Percentiles rank a stretch among this genome's conserved stretches.
phyloP scores from a whole-genome alignment of 2,329 filamentous ascomycete species.

The Sporothrix humicola region DNA sequence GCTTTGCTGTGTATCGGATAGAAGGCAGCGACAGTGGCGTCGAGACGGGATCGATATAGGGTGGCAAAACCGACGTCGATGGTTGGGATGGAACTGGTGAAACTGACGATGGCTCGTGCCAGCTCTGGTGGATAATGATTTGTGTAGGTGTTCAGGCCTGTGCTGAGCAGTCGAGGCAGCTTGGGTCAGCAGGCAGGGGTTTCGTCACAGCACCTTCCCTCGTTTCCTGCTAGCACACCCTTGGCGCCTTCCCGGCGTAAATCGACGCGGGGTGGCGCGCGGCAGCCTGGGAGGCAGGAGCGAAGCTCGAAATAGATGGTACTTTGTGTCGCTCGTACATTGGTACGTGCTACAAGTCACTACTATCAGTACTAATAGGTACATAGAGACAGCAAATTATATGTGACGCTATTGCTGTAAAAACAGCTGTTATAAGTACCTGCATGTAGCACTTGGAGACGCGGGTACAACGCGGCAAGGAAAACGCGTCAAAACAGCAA shows the following conservation, averaged over 20 bases:
- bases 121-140: conserved; percentile 5
- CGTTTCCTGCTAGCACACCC: not conserved
- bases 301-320: not conserved
- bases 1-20: not conserved
- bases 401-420: not conserved
- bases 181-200: conserved; percentile 4
- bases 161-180: not conserved
- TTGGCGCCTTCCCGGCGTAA: conserved; percentile 20
- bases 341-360: not conserved
- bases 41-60: conserved; percentile 1
- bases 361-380: not conserved
- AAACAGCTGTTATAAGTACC: not conserved
- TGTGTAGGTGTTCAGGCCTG: not conserved
- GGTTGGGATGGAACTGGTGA: not conserved
- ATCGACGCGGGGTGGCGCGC: conserved; percentile 31
- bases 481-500: conserved; percentile 22
- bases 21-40: not conserved
- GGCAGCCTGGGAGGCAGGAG: conserved; percentile 5
- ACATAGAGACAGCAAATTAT: not conserved
- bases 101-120: conserved; percentile 14
- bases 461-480: not conserved
- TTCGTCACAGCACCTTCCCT: conserved; percentile 21
- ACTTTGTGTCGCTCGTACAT: not conserved
- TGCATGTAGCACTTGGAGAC: not conserved
- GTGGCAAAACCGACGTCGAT: conserved; percentile 17